phyloP scores from a whole-genome alignment of 2,329 filamentous ascomycete genomes.

The Ramichloridium luteum region DNA sequence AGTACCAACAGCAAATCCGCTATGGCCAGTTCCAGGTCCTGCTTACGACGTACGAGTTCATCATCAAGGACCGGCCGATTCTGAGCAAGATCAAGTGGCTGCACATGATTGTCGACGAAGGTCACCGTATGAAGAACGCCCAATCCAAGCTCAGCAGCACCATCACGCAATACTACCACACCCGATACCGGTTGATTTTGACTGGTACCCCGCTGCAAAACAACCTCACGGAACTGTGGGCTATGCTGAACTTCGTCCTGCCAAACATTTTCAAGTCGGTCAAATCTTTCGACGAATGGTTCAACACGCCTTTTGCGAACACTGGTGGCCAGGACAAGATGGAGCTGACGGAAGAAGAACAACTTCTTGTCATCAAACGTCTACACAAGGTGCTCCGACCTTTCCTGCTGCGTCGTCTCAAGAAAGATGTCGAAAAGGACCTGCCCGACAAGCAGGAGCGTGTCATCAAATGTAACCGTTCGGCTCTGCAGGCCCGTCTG shows the following conservation, averaged over 20 bases:
- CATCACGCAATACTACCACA: slow-evolving; percentile 88
- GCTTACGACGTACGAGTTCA: slow-evolving; percentile 96
- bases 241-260: slow-evolving; percentile 94
- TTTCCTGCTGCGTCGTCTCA: slow-evolving; percentile 93
- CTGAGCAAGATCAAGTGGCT: slow-evolving; percentile 99
- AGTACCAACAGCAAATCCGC: slow-evolving; percentile 85
- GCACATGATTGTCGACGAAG: slow-evolving; percentile 99
- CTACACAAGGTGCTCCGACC: slow-evolving; percentile 94
- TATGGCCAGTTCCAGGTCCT: slow-evolving; percentile 93
- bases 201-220: slow-evolving; percentile 97
- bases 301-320: slow-evolving; percentile 98
- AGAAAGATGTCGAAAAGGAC: slow-evolving; percentile 99
- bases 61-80: slow-evolving; percentile 94
- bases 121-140: slow-evolving; percentile 98
- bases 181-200: slow-evolving; percentile 88
- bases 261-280: slow-evolving; percentile 99
- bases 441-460: slow-evolving; percentile 97
- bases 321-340: slow-evolving; percentile 97
- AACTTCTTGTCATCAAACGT: slow-evolving; percentile 93
- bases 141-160: slow-evolving; percentile 93
- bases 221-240: slow-evolving; percentile 91
- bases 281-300: slow-evolving; percentile 99
- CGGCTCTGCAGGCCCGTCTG: slow-evolving; percentile 78
- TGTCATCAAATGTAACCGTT: slow-evolving; percentile 98
- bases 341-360: slow-evolving; percentile 98